phyloP scores from a whole-genome alignment of 768 basidiomycete species.

The Kwoniella shandongensis region DNA sequence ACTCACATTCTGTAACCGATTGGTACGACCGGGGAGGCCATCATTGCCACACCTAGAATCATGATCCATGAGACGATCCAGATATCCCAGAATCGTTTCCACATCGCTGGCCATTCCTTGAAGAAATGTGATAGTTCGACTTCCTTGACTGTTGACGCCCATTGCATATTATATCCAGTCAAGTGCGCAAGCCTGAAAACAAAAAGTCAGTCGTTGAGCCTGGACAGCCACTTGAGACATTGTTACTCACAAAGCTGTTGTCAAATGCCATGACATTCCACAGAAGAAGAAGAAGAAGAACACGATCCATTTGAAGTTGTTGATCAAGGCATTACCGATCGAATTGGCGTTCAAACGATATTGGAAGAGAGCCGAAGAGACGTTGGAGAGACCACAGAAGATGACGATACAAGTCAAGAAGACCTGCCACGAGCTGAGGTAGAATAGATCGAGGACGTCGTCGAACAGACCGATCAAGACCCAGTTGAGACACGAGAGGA shows the following conservation, averaged over 20 bases:
- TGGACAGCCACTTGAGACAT: slow-evolving; percentile 17
- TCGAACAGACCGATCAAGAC: slow-evolving; percentile 63
- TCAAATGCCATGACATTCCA: slow-evolving; percentile 70
- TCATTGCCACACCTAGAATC: slow-evolving; percentile 60
- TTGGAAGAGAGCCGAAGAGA: slow-evolving; percentile 51
- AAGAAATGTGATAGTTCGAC: slow-evolving; percentile 74
- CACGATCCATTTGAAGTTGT: slow-evolving; percentile 55
- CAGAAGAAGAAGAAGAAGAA: slow-evolving; percentile 65
- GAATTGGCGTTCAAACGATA: slow-evolving; percentile 51
- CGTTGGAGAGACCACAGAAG: slow-evolving; percentile 50
- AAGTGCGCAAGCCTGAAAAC: slow-evolving; percentile 58
- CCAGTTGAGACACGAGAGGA: slow-evolving; percentile 70
- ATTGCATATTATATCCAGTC: slow-evolving; percentile 64
- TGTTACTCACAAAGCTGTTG: slow-evolving; percentile 57
- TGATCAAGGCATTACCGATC: slow-evolving; percentile 46
- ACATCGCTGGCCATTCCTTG: slow-evolving; percentile 81
- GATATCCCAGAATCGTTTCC: slow-evolving; percentile 71
- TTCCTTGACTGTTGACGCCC: slow-evolving; percentile 80
- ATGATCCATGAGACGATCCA: slow-evolving; percentile 58
- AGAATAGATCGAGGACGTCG: slow-evolving; percentile 47
- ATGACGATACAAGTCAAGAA: slow-evolving; percentile 52
- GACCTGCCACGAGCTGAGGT: slow-evolving; percentile 52
- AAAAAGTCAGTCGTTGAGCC: slow-evolving; percentile 11
- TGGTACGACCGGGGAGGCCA: slow-evolving; percentile 62
- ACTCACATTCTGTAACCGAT: slow-evolving; percentile 63